Evolutionary conservation across 768 basidiomycete species (phyloP).

Genomic region (Trametes sanguinea): DNA sequence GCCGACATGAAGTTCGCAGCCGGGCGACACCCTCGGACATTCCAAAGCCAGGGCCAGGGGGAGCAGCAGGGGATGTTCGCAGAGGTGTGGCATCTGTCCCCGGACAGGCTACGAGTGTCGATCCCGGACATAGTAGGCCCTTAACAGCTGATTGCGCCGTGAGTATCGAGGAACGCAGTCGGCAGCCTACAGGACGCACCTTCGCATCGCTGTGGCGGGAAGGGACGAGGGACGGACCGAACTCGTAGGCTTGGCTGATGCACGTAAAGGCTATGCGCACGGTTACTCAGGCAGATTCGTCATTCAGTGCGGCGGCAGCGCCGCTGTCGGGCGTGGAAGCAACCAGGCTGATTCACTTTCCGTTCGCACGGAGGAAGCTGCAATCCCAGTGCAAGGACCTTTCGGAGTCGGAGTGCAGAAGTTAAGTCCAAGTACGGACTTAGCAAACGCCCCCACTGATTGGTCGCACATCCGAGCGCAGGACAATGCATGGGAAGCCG

Average conservation of each 20-base stretch:
- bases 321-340: neutral
- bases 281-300: slow-evolving; percentile 7
- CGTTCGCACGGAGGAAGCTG: slow-evolving; percentile 2
- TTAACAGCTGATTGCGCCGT: neutral
- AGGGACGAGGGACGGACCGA: too few relatives aligned
- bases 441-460: neutral
- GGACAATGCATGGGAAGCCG: slow-evolving; percentile 1
- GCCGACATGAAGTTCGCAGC: neutral
- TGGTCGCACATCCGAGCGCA: neutral
- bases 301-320: neutral
- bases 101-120: neutral
- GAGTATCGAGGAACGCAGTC: neutral
- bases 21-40: neutral
- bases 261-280: slow-evolving; percentile 11
- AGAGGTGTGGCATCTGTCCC: neutral
- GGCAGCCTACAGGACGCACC: neutral
- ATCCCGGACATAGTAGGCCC: neutral
- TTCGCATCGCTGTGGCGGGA: neutral
- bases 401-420: neutral
- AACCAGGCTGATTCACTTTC: neutral
- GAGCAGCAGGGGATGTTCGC: neutral
- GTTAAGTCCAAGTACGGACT: slow-evolving; percentile 11
- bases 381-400: neutral
- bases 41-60: slow-evolving; percentile 1
- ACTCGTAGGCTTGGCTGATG: neutral